Evolutionary conservation across 305 asterid genomes (phyloP).

Genomic region (Rubia occidens): DNA sequence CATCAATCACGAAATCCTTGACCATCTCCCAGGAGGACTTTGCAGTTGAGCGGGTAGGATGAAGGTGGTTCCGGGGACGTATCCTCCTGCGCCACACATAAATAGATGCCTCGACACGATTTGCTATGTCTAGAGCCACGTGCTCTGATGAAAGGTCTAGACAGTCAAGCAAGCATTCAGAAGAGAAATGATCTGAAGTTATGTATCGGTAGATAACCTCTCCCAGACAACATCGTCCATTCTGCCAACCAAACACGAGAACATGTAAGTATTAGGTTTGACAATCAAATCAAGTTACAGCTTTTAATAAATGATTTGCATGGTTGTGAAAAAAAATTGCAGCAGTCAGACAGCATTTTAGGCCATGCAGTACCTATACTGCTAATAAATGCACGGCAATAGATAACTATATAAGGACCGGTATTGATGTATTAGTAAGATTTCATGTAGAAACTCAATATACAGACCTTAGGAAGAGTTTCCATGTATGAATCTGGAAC

Average conservation of each 20-base stretch:
- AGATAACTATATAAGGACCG: not conserved
- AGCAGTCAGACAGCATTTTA: not conserved
- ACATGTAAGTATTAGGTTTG: not conserved
- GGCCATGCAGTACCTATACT: constrained; percentile 5
- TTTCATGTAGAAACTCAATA: not conserved
- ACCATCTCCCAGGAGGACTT: constrained; percentile 90
- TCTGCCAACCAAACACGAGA: constrained; percentile 31
- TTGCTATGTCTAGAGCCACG: constrained; percentile 69
- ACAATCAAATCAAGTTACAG: not conserved
- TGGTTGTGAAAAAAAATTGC: not conserved
- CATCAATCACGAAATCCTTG: constrained; percentile 54
- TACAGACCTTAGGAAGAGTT: constrained; percentile 76
- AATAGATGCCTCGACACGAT: constrained; percentile 77
- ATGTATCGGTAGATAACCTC: constrained; percentile 78
- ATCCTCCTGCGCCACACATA: constrained; percentile 59
- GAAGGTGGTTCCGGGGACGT: constrained; percentile 40
- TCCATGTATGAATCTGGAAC: constrained; percentile 80
- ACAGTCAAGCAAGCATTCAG: constrained; percentile 80
- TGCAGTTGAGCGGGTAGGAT: constrained; percentile 37
- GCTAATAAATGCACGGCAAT: not conserved
- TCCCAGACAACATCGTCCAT: constrained; percentile 77
- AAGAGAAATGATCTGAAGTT: constrained; percentile 72
- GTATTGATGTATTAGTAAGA: not conserved
- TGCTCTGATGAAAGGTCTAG: constrained; percentile 76
- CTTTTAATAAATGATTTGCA: not conserved